phyloP scores from a whole-genome alignment of 257 asterid species.

The Nicotiana obtusifolia region DNA sequence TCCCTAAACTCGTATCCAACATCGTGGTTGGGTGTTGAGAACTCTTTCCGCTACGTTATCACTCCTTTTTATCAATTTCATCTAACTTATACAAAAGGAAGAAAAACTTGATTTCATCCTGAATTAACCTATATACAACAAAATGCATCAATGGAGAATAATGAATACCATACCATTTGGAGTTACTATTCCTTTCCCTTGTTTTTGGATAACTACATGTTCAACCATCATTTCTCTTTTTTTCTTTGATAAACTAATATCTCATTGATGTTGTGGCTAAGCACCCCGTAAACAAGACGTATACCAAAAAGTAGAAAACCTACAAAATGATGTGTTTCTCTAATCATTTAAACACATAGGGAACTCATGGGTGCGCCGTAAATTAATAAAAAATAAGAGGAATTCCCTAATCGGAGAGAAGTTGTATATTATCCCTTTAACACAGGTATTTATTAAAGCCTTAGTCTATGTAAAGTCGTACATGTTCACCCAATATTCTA shows the following conservation, averaged over 20 bases:
- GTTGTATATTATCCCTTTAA: background rate
- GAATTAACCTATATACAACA: background rate
- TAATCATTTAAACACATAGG: background rate
- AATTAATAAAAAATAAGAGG: background rate
- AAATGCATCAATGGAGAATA: background rate
- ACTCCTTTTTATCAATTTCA: background rate
- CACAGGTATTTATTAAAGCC: background rate
- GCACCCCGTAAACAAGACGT: background rate
- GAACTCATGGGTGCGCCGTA: background rate
- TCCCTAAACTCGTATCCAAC: background rate
- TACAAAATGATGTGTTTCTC: background rate
- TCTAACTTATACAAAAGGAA: background rate
- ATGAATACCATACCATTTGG: background rate
- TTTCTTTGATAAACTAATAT: background rate
- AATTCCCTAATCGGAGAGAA: background rate
- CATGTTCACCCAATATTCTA: background rate
- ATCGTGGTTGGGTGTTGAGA: background rate
- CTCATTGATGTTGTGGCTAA: background rate
- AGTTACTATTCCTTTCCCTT: background rate
- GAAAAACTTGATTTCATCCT: background rate
- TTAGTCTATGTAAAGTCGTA: background rate
- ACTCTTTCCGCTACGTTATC: background rate
- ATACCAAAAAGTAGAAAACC: background rate
- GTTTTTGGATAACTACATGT: background rate
- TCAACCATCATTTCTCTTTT: too few species aligned